Conservation (phyloP, 257 asterid species). For the Primulina tabacum region DNA sequence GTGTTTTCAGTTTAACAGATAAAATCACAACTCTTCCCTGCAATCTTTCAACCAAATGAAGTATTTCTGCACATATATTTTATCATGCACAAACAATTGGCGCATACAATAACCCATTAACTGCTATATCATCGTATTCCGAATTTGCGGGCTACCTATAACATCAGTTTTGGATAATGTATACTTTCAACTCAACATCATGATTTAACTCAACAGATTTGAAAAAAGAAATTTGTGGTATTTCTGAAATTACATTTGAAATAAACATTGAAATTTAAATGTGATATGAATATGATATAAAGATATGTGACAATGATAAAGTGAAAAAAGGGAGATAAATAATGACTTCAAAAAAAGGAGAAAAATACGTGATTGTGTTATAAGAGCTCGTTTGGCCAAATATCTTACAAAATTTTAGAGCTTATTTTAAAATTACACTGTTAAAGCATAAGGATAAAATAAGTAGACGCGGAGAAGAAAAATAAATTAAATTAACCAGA, state of each 20-base stretch:
- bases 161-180: background rate
- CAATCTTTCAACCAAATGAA: conserved; percentile 1
- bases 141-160: background rate
- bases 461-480: too few relatives aligned
- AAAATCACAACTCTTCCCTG: background rate
- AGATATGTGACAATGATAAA: background rate
- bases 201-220: background rate
- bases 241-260: background rate
- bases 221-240: background rate
- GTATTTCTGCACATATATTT: background rate
- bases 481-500: too few relatives aligned
- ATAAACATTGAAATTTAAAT: background rate
- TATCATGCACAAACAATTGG: background rate
- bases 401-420: background rate
- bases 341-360: background rate
- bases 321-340: background rate
- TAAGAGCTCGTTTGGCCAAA: background rate
- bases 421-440: background rate
- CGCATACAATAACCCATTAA: background rate
- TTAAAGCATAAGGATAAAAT: too few relatives aligned
- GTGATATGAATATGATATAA: background rate
- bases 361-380: background rate
- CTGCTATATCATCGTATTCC: background rate
- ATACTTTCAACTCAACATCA: background rate
- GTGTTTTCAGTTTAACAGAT: conserved; percentile 1